phyloP scores from a whole-genome alignment of 1,139 yeast species.

The Taphrina deformans region DNA sequence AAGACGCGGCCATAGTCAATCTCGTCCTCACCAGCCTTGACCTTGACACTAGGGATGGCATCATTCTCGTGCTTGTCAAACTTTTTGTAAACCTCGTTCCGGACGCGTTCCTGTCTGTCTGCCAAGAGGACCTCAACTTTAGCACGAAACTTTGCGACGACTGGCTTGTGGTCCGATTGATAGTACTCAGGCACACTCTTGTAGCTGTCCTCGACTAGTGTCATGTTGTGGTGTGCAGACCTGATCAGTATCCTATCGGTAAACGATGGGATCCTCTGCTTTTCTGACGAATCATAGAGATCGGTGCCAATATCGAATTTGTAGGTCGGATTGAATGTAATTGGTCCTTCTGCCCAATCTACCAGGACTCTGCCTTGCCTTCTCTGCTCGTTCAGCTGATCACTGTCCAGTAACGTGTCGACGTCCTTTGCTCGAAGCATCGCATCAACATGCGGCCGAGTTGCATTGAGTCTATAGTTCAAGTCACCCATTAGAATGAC shows the following conservation, averaged over 20 bases:
- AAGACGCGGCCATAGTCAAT: constrained; percentile 16
- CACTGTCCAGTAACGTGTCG: constrained; percentile 55
- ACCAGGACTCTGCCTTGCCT: constrained; percentile 57
- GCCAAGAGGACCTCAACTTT: constrained; percentile 24
- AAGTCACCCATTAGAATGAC: constrained; percentile 54
- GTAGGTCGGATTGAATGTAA: constrained; percentile 74
- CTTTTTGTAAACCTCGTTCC: constrained; percentile 10
- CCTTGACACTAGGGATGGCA: constrained; percentile 18
- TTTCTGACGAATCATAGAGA: constrained; percentile 49
- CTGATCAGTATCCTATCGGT: constrained; percentile 61
- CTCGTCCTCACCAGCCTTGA: constrained; percentile 12
- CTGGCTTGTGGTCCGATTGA: constrained; percentile 78
- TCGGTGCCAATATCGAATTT: constrained; percentile 51
- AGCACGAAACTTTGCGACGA: constrained; percentile 52
- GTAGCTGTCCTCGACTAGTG: constrained; percentile 22
- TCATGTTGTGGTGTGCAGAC: background rate
- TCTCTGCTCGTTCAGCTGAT: constrained; percentile 60
- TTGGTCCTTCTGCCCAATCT: constrained; percentile 64
- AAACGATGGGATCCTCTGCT: constrained; percentile 71
- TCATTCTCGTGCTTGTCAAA: constrained; percentile 34
- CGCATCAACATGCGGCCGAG: constrained; percentile 50
- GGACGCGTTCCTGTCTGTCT: constrained; percentile 12
- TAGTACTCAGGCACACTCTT: constrained; percentile 46
- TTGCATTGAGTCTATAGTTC: constrained; percentile 62
- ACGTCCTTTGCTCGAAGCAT: constrained; percentile 52